Base-by-base conservation (phyloP, 805 yeast genomes). In the Candida ortonii region DNA sequence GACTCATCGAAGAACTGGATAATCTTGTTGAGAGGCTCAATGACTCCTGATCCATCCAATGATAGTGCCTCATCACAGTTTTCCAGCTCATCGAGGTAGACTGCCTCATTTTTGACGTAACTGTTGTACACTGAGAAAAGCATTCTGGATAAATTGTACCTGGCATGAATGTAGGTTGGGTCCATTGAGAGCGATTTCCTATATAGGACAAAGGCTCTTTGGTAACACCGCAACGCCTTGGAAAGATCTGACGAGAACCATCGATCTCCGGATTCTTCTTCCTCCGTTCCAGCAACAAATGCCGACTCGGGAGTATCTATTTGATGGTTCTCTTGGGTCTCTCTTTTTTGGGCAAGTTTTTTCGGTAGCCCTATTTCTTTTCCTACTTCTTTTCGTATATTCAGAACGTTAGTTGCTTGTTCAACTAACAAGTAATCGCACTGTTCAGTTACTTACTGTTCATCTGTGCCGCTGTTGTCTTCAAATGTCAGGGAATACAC, bases 251-350 rank as follows among this genome's bases (percentile, higher is more conserved):
- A 76, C 1, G 75, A 64, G 5, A 76, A 53, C 87, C 88, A 83
- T 29, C 89, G 55, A 49, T 82, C 89, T 0, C 86, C 90, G n/a
- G 75, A 70, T 39, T 82, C 89, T 50, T 82, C 90, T 36, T 75
- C 78, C 8, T 62, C 63, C 1, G 78, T 65, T 1, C 78, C 90
- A 32, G 60, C 60, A 20, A 73, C 77, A n/a, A 79, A 63, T 33
- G 49, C 69, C 4, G 78, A 85, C 20, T 72, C 75, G 0, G 71
- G 65, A 1, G 77, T 67, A 5, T 59, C 53, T 5, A 71, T 70
- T 8, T 47, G 76, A 67, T 5, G 59, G 53, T 4, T 71, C 69
- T 6, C 46, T 50, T 26, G 30, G 20, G 9, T 18, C 25, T 21
- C 32, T 24, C 33, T 33, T 12, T 17, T 21, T 22, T 33, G n/a